A percentile compares a stretch with the other conserved stretches of the same genome.
Evolutionary conservation across 331 rosid genomes (phyloP).

Genomic region (Pyracantha coccinea): DNA sequence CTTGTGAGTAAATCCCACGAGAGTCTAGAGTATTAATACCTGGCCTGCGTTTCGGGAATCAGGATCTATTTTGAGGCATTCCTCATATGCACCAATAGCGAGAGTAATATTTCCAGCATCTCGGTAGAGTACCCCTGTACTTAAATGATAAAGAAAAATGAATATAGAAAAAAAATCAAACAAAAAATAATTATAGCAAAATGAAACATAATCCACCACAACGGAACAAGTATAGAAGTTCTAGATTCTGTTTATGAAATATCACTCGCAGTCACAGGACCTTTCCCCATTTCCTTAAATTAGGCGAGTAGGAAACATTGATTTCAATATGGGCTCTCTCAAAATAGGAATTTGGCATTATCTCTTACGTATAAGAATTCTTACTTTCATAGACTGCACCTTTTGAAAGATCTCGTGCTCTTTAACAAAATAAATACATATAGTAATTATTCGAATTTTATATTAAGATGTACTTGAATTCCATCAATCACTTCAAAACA

Average conservation of each 20-base stretch:
- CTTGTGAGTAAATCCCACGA: not conserved
- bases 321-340: not conserved
- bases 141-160: conserved; percentile 18
- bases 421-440: too few relatives aligned
- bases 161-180: not conserved
- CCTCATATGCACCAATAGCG: conserved; percentile 91
- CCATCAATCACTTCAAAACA: not conserved
- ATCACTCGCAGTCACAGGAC: not conserved
- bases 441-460: not conserved
- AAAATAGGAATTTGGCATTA: not conserved
- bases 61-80: conserved; percentile 91
- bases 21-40: conserved; percentile 37
- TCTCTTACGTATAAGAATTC: not conserved
- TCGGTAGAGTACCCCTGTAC: conserved; percentile 84
- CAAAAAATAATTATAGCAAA: not conserved
- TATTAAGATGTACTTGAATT: not conserved
- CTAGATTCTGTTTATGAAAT: not conserved
- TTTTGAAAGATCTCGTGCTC: not conserved
- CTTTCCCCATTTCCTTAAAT: not conserved
- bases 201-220: not conserved
- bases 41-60: conserved; percentile 99
- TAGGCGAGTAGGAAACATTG: not conserved
- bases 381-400: not conserved
- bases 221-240: not conserved
- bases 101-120: conserved; percentile 86